Percentiles rank a stretch among this genome's conserved stretches.
Conservation (phyloP, 768 basidiomycete species). For the Leccinum broughii region DNA sequence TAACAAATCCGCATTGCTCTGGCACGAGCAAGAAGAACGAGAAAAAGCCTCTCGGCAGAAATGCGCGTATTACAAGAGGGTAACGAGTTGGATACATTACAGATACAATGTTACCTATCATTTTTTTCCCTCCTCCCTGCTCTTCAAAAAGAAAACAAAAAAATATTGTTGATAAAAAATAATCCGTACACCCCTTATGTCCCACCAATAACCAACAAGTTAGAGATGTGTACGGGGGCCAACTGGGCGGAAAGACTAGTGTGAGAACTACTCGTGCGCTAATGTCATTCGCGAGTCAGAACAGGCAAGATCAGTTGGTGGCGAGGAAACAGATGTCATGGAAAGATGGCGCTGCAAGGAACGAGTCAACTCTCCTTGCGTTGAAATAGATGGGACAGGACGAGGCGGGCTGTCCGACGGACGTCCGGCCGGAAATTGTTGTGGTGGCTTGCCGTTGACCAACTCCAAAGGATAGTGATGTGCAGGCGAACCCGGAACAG, state of each 20-base stretch:
- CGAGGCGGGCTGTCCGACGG: conserved; percentile 9
- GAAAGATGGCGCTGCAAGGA: conserved; percentile 30
- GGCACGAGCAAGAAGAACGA: too few species aligned
- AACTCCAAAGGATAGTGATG: conserved; percentile 18
- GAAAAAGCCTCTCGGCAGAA: background rate
- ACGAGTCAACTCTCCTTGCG: conserved; percentile 18
- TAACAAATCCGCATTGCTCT: too few species aligned
- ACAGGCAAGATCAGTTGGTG: conserved; percentile 6
- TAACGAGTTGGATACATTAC: conserved; percentile 25
- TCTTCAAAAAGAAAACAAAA: conserved; percentile 1
- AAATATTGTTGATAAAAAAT: conserved; percentile 11
- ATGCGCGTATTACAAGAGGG: conserved; percentile 25
- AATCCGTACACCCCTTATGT: conserved; percentile 5
- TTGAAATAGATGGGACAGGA: background rate
- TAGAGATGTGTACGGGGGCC: background rate
- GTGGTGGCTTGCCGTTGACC: conserved; percentile 33
- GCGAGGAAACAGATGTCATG: conserved; percentile 22
- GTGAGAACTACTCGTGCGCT: conserved; percentile 14
- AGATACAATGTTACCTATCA: conserved; percentile 24
- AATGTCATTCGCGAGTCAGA: conserved; percentile 28
- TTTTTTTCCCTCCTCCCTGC: conserved; percentile 1
- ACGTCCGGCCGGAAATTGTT: conserved; percentile 31
- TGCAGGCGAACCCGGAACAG: conserved; percentile 2
- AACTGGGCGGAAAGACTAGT: background rate
- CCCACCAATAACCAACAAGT: background rate